A percentile compares a stretch with the other conserved stretches of the same genome.
phyloP scores from a whole-genome alignment of 106 monocot genomes.

The Hemerocallis citrina region DNA sequence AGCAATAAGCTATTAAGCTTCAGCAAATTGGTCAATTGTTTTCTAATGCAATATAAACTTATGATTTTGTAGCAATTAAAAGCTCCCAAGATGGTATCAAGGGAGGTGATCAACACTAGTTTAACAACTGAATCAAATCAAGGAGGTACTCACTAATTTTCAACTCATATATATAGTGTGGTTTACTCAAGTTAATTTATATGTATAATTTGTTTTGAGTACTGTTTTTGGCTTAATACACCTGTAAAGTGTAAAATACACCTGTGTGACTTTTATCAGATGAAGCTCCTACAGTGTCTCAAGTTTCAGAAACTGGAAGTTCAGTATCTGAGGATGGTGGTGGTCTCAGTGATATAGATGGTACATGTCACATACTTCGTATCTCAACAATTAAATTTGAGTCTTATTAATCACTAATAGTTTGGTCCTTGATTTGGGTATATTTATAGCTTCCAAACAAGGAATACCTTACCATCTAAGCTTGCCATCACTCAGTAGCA shows the following conservation, averaged over 20 bases:
- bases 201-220: neutral
- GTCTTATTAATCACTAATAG: too few relatives aligned
- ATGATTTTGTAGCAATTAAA: slow-evolving; percentile 31
- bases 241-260: neutral
- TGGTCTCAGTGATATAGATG: slow-evolving; percentile 31
- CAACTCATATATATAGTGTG: neutral
- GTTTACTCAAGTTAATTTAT: neutral
- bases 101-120: slow-evolving; percentile 18
- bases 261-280: slow-evolving; percentile 18
- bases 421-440: neutral
- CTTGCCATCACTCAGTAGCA: slow-evolving; percentile 34
- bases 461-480: slow-evolving; percentile 4
- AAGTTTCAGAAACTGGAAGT: slow-evolving; percentile 41
- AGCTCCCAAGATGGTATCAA: slow-evolving; percentile 19
- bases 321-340: slow-evolving; percentile 33
- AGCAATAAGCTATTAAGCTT: too few relatives aligned
- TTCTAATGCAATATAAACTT: neutral
- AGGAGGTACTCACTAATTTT: slow-evolving; percentile 18
- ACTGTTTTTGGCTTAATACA: neutral
- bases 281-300: slow-evolving; percentile 22
- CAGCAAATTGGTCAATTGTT: neutral
- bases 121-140: slow-evolving; percentile 26
- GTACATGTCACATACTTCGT: slow-evolving; percentile 13
- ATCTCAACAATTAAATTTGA: neutral
- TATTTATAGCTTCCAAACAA: slow-evolving; percentile 33